These are phyloP conservation scores for Oenanthe javanica DNA, from an alignment of 140 eudicot genomes.

Conservation along the genomic window DNA sequence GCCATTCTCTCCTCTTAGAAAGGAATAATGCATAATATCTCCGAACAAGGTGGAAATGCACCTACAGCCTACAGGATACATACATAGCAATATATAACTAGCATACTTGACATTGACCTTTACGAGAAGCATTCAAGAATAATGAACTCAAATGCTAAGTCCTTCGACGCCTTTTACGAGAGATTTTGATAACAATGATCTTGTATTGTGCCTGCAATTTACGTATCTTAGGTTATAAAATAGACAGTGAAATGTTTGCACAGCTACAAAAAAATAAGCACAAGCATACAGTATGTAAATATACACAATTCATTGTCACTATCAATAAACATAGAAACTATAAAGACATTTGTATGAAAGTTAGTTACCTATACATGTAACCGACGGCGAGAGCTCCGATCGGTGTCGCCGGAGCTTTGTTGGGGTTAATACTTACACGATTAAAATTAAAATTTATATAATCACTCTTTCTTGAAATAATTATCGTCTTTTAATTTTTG, in stretches of 20 bases:
- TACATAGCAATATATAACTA: background rate
- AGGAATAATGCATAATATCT: background rate
- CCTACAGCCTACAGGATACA: background rate
- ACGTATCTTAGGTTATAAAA: background rate
- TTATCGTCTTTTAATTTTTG: no score
- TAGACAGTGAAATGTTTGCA: background rate
- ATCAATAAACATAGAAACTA: background rate
- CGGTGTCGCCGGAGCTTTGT: background rate
- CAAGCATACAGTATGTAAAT: background rate
- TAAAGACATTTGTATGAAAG: background rate
- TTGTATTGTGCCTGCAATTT: background rate
- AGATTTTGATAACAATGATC: background rate
- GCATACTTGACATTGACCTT: background rate
- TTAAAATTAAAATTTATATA: no score
- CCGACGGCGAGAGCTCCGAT: background rate
- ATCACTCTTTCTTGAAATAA: no score
- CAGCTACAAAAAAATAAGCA: background rate
- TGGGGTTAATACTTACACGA: background rate
- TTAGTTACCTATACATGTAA: background rate
- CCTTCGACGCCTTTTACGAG: background rate
- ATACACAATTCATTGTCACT: background rate
- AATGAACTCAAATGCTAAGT: background rate
- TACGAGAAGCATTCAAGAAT: background rate
- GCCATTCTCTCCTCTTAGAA: background rate
- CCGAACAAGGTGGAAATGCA: background rate